phyloP scores from a whole-genome alignment of 345 rosid genomes.

The Erucastrum elatum region DNA sequence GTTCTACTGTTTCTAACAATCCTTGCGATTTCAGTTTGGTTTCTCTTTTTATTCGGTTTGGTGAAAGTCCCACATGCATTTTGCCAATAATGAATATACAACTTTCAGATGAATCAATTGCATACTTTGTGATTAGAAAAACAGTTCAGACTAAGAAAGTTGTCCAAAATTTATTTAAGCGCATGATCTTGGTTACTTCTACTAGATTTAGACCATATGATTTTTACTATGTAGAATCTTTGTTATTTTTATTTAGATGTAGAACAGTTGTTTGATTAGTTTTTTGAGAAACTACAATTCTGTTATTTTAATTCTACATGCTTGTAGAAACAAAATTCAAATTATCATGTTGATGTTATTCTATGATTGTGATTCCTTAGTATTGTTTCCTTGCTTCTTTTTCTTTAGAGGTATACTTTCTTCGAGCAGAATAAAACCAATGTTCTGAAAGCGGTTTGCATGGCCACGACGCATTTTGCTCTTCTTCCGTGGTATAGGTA shows the following conservation, averaged over 20 bases:
- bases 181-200: background rate
- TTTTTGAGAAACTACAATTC: background rate
- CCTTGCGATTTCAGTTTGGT: conserved; percentile 13
- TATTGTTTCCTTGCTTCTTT: background rate
- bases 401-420: background rate
- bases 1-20: conserved; percentile 23
- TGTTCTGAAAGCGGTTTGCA: background rate
- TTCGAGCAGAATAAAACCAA: background rate
- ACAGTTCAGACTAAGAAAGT: background rate
- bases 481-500: background rate
- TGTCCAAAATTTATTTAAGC: background rate
- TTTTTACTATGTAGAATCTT: background rate
- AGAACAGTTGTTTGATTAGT: background rate
- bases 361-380: background rate
- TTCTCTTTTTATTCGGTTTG: background rate
- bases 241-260: background rate
- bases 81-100: background rate
- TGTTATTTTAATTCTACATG: background rate
- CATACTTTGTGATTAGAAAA: background rate
- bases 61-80: conserved; percentile 3
- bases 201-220: background rate
- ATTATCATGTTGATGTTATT: background rate
- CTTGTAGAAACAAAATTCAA: background rate
- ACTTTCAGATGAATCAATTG: background rate
- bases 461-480: background rate